Evolutionary conservation across 805 yeast species (phyloP).

Genomic region (Yarrowia osloensis): DNA sequence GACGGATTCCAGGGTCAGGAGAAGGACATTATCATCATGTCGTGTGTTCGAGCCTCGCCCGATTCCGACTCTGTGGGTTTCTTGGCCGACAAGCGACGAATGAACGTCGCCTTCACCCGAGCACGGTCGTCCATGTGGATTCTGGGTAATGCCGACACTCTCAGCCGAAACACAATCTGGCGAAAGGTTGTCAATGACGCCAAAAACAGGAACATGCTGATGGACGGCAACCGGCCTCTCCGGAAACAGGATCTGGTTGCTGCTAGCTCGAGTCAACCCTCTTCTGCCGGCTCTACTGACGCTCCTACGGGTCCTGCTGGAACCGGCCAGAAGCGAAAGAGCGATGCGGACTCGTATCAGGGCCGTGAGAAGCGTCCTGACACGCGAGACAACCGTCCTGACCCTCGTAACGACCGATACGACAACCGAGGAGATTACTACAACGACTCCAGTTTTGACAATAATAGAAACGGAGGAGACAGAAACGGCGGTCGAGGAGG

Average conservation of each 20-base stretch:
- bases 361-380: conserved; percentile 14
- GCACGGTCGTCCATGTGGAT: conserved; percentile 93
- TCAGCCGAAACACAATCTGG: conserved; percentile 73
- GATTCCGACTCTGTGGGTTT: conserved; percentile 70
- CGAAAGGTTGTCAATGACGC: conserved; percentile 52
- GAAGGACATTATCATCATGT: conserved; percentile 87
- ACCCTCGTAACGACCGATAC: neutral
- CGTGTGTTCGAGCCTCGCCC: conserved; percentile 89
- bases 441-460: neutral
- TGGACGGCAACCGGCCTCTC: neutral
- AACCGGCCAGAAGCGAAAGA: neutral
- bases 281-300: neutral
- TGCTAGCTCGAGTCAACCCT: neutral
- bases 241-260: neutral
- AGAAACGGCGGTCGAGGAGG: neutral
- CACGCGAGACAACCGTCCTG: neutral
- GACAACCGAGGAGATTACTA: neutral
- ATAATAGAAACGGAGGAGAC: neutral
- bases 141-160: conserved; percentile 73
- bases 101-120: conserved; percentile 96
- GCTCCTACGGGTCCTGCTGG: neutral
- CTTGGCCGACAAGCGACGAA: conserved; percentile 85
- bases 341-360: neutral
- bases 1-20: conserved; percentile 99
- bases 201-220: neutral